Base-by-base conservation (phyloP, 345 rosid species). In the Arabidopsis arenosa region DNA sequence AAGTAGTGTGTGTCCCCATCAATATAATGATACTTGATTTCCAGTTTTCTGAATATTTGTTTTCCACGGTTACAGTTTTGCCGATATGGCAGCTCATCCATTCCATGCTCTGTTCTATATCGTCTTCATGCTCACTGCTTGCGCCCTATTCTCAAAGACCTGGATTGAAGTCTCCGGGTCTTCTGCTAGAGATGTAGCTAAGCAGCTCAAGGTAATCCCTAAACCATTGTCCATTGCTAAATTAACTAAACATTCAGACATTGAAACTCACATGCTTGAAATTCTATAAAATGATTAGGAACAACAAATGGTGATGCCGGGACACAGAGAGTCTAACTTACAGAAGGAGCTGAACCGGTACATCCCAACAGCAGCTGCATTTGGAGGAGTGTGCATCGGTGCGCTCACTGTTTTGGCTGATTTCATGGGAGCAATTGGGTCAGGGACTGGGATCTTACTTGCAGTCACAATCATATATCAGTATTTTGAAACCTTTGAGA, bases 231-330 rank as follows among this genome's bases (percentile, higher is more conserved):
- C 18, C 65, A 66, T 23, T 55, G 37, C 14, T 64, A 12, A 14
- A 26, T 5, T 45, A 17, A 30, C 21, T 44, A 18, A 18, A 18
- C 54, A 23, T 28, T 61, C 4, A 3, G 43, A 53, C 7, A 68
- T 0, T 68, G 41, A 40, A 55, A 4, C 63, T 69, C 49, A 53
- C 47, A 12, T 43, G 47, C 6, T 43, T 43, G 47, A 15, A 55
- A 61, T 30, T 2, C 23, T 21, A 49, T 68, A 7, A 54, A 54
- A 28, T 55, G 53, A n/a, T 58, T 44, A 87, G 95, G 95, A 90
- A 66, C 95, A 90, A 87, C 92, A 87, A 85, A 89, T 89, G 95
- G 94, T 89, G 69, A 87, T 89, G 94, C 92, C 92, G 14, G 90
- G 92, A 41, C 92, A 87, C 60, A 82, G 89, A 48, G 92, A 89